phyloP scores from a whole-genome alignment of 108 stramenopile species.

The Schizochytrium sp. region DNA sequence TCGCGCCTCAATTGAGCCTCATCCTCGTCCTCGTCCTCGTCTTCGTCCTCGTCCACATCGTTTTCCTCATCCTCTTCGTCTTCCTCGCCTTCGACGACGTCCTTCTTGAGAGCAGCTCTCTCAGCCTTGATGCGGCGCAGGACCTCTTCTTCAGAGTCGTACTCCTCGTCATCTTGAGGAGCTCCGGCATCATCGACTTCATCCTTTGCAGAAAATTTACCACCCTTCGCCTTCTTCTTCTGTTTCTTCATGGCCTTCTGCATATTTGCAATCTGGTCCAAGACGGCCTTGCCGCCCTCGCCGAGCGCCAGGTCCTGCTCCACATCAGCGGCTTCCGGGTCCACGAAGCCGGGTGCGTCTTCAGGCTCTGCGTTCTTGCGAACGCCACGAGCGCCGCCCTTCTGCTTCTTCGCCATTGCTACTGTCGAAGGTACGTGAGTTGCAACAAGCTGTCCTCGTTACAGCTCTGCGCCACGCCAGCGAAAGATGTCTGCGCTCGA shows the following conservation, averaged over 20 bases:
- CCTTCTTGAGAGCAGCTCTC: background rate
- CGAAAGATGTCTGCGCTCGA: background rate
- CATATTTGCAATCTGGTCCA: conserved; percentile 22
- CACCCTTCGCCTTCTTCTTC: conserved; percentile 22
- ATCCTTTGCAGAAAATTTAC: background rate
- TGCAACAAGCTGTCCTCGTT: background rate
- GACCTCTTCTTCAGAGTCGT: conserved; percentile 62
- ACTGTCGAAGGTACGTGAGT: background rate
- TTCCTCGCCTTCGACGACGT: background rate
- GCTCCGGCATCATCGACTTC: background rate
- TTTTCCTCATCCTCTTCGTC: background rate
- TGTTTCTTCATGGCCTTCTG: conserved; percentile 53
- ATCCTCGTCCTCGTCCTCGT: conserved; percentile 64
- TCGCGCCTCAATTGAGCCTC: background rate
- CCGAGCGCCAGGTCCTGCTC: conserved; percentile 22
- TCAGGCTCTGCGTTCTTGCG: background rate
- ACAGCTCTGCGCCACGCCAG: background rate
- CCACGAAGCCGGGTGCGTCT: conserved; percentile 20
- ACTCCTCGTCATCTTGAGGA: conserved; percentile 45
- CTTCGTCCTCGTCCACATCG: conserved; percentile 48
- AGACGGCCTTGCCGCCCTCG: background rate
- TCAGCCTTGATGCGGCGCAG: conserved; percentile 22
- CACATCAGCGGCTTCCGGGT: conserved; percentile 13
- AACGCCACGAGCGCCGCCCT: background rate
- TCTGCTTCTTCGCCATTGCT: background rate